Base-by-base conservation (phyloP, 805 yeast species). In the Wickerhamiella bombiphila region DNA sequence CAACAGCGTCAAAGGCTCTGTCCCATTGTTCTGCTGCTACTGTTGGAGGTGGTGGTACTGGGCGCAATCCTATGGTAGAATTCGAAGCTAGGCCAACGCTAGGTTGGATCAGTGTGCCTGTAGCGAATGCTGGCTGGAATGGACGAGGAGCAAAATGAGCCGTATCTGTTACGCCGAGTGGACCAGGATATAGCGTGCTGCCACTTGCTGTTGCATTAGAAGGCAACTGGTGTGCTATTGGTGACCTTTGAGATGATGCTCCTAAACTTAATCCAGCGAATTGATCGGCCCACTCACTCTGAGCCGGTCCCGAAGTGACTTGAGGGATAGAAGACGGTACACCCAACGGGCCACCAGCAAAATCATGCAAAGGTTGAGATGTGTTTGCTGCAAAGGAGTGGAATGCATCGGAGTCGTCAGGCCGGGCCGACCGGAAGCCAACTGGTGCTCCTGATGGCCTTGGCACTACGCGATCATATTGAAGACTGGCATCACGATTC, bases 401-500 rank as follows among this genome's bases (percentile, higher is more conserved):
- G 18, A 37, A 34, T 22, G 31, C 34, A 6, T 16, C 34, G 4
- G 38, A 25, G n/a, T n/a, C 13, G 5, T 5, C 34, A 4, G 24
- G 33, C 5, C 37, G 35, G 13, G 17, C 19, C 13, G 31, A 7
- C 9, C 37, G 21, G 16, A 40, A 37, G 7, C 24, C 16, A 31
- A 2, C 42, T 29, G 25, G 25, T 4, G 22, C 21, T 14, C 25
- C 32, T n/a, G n/a, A n/a, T n/a, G n/a, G n/a, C n/a, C n/a, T n/a
- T 5, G 14, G 22, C 17, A 20, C 17, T 30, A 34, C 36, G 13
- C 29, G 19, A 14, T 45, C 49, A 14, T 36, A 35, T 15, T 45
- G 49, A 17, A 38, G 39, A n/a, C 45, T 15, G 2, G 42, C 32
- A 28, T 45, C 47, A 4, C 45, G 34, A 24, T 31, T 26, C 9